Percentiles rank a stretch among this genome's conserved stretches.
Conservation (phyloP, 495 filamentous ascomycete species). For the Cladorrhinum samala region DNA sequence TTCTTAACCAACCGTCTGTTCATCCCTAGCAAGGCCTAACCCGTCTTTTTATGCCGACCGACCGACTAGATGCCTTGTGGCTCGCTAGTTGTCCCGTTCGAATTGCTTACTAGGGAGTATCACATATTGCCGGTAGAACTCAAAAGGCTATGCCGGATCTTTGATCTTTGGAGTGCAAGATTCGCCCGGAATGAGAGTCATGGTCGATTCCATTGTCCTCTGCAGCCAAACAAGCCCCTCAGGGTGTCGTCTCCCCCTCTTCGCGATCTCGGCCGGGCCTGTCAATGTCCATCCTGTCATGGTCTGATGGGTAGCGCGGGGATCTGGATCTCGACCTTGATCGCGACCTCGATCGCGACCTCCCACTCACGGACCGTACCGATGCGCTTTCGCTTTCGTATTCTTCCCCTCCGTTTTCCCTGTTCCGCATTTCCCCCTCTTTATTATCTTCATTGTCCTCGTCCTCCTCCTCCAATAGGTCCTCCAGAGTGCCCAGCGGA, state of each 20-base stretch:
- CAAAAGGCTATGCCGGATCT: no score
- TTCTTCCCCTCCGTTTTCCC: conserved; percentile 23
- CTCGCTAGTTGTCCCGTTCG: no score
- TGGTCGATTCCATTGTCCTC: no score
- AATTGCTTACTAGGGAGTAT: no score
- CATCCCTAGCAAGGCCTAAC: no score
- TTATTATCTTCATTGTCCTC: conserved; percentile 31
- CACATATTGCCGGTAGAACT: no score
- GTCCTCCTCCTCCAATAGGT: conserved; percentile 63
- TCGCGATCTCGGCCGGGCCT: conserved; percentile 5
- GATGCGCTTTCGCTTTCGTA: conserved; percentile 19
- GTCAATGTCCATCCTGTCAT: conserved; percentile 35
- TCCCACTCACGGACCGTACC: conserved; percentile 4
- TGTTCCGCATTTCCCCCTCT: conserved; percentile 25
- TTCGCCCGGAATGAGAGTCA: no score
- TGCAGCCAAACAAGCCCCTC: not conserved
- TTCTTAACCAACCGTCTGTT: no score
- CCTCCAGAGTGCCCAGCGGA: conserved; percentile 80
- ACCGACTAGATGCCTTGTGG: no score
- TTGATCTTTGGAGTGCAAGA: no score
- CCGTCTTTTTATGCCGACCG: no score
- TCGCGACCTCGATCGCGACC: conserved; percentile 12
- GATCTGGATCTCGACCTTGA: conserved; percentile 11
- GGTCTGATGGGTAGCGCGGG: conserved; percentile 14
- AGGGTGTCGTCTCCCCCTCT: conserved; percentile 5